A percentile compares a stretch with the other conserved stretches of the same genome.
Conservation (phyloP, 441 rosid genomes). For the Populus tomentosa region DNA sequence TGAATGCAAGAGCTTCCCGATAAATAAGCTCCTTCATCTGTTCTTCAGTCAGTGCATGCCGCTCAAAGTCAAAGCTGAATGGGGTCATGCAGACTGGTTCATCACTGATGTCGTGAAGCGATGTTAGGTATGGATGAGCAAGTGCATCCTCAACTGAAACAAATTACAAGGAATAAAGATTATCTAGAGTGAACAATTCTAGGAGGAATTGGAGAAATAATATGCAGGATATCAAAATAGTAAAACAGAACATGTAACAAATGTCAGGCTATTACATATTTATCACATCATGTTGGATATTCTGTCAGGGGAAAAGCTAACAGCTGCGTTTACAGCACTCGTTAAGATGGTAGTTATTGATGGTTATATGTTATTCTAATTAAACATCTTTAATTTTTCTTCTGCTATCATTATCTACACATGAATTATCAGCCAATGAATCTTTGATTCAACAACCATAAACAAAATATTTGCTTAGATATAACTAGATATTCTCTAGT, state of each 20-base stretch:
- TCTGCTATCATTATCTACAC: too few relatives aligned
- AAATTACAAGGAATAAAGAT: neutral
- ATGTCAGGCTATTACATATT: slow-evolving; percentile 16
- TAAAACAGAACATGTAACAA: neutral
- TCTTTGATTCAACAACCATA: neutral
- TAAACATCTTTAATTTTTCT: too few relatives aligned
- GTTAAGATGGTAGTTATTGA: neutral
- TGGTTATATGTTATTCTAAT: neutral
- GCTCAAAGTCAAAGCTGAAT: slow-evolving; percentile 66
- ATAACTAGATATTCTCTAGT: neutral
- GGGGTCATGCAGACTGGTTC: slow-evolving; percentile 71
- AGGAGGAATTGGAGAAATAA: neutral
- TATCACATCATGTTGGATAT: slow-evolving; percentile 24
- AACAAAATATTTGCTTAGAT: neutral
- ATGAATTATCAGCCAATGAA: too few relatives aligned
- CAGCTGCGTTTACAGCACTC: neutral
- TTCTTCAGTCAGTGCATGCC: slow-evolving; percentile 55
- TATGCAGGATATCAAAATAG: neutral
- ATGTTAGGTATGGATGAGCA: slow-evolving; percentile 71
- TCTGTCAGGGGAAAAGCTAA: too few relatives aligned
- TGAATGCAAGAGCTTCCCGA: slow-evolving; percentile 72
- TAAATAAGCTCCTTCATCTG: slow-evolving; percentile 83
- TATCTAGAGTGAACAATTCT: neutral
- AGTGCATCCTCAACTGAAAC: slow-evolving; percentile 69
- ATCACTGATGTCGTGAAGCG: slow-evolving; percentile 56